Evolutionary conservation across 2,329 filamentous ascomycete species (phyloP).

Genomic region (Sporothrix schenckii): DNA sequence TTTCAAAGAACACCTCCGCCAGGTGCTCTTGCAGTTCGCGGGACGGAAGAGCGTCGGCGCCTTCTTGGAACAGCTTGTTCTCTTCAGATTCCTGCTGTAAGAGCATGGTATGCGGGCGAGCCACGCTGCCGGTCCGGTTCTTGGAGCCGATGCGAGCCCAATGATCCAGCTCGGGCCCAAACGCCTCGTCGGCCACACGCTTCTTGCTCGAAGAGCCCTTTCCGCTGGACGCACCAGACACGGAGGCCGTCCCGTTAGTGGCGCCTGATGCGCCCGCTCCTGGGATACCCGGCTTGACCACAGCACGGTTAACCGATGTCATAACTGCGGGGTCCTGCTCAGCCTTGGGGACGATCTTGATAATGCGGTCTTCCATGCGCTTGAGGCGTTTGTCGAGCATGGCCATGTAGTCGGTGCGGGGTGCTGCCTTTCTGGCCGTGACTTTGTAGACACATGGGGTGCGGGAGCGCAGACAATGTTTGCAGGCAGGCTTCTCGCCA

Average conservation of each 20-base stretch:
- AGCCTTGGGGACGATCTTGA: slow-evolving; percentile 89
- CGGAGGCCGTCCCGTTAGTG: slow-evolving; percentile 31
- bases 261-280: slow-evolving; percentile 47
- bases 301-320: slow-evolving; percentile 67
- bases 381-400: slow-evolving; percentile 96
- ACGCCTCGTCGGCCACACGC: slow-evolving; percentile 82
- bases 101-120: slow-evolving; percentile 44
- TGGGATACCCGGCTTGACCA: slow-evolving; percentile 78
- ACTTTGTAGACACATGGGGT: slow-evolving; percentile 98
- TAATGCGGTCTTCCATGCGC: slow-evolving; percentile 96
- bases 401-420: slow-evolving; percentile 96
- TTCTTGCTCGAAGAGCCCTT: slow-evolving; percentile 60
- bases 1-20: slow-evolving; percentile 93
- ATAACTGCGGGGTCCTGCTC: slow-evolving; percentile 69
- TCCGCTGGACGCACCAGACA: slow-evolving; percentile 53
- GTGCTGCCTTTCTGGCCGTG: slow-evolving; percentile 89
- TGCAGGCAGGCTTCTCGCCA: slow-evolving; percentile 95
- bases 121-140: slow-evolving; percentile 47
- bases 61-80: slow-evolving; percentile 76
- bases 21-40: slow-evolving; percentile 91
- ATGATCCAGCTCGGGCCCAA: slow-evolving; percentile 75
- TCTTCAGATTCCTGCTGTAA: slow-evolving; percentile 71
- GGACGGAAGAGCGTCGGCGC: slow-evolving; percentile 77
- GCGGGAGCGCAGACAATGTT: slow-evolving; percentile 88
- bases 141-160: slow-evolving; percentile 70